Base-by-base conservation (phyloP, 352 stramenopile genomes). In the Pythium sukuiense region DNA sequence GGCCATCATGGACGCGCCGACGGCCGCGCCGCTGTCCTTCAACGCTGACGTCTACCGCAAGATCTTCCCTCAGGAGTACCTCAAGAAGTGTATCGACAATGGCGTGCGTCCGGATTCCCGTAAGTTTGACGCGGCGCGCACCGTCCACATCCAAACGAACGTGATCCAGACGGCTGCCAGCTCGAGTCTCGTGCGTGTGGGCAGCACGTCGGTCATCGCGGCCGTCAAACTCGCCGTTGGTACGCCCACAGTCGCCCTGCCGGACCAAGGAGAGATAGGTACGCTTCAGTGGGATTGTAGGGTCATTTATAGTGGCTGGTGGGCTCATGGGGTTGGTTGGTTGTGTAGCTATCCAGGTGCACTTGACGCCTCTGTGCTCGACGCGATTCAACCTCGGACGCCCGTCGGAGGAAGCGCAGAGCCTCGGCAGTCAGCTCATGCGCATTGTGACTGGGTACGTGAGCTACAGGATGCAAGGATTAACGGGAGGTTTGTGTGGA, bases 241-340 rank as follows among this genome's bases (percentile, higher is more conserved):
- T 0, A 89, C 82, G 4, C 84, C 86, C 2, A 76, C 86, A 1
- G 79, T 95, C 2, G 64, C 74, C 0, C 90, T 81, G 30, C 86
- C 84, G 1, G 82, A 92, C 50, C 83, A 95, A 61, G 86, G 86
- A 56, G 86, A 95, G 46, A 75, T 94, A 8, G 81, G 81, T 90
- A 52, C 41, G 73, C 3, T 45, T 20, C 27, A 46, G 32, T 35
- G 32, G 32, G 8, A 41, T 41, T 41, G 35, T 14, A 41, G 11
- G 35, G 9, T 41, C 2, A 14, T 6, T 11, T 37, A 6, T 37
- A 55, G 18, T 64, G 18, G 8, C 18, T 16, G 29, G 48, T 53
- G 65, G n/a, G 69, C 45, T 32, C 13, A 29, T 54, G 33, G 46
- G 11, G n/a, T 33, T 24, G n/a, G 49, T 33, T 11, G 16, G 29